phyloP scores from a whole-genome alignment of 345 rosid genomes.

The Camelina laxa region DNA sequence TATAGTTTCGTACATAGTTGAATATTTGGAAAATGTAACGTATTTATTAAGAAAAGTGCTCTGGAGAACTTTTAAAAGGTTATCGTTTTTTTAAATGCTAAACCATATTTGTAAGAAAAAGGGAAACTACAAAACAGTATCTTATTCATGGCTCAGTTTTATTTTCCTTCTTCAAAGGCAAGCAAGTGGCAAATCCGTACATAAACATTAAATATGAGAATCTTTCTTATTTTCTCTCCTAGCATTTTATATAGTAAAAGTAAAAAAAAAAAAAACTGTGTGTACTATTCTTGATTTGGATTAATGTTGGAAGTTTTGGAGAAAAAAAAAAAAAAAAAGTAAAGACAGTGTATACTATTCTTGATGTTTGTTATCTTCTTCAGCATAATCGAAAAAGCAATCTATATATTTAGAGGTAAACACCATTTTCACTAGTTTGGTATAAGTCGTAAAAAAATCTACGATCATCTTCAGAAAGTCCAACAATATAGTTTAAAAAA shows the following conservation, averaged over 20 bases:
- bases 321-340: too few species aligned
- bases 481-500: too few species aligned
- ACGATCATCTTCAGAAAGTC: too few species aligned
- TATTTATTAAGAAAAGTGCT: slow-evolving; percentile 37
- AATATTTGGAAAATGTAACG: slow-evolving; percentile 27
- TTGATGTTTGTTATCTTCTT: too few species aligned
- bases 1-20: slow-evolving; percentile 12
- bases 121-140: slow-evolving; percentile 5
- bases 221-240: slow-evolving; percentile 29
- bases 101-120: slow-evolving; percentile 25
- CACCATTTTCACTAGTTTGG: too few species aligned
- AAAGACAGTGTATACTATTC: too few species aligned
- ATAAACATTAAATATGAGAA: slow-evolving; percentile 27
- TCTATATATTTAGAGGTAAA: too few species aligned
- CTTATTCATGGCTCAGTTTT: slow-evolving; percentile 21
- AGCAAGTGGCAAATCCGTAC: slow-evolving; percentile 39
- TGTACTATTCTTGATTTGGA: background rate
- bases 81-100: slow-evolving; percentile 21
- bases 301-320: background rate
- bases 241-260: background rate
- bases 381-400: too few species aligned
- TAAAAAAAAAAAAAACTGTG: background rate
- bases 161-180: slow-evolving; percentile 28
- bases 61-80: slow-evolving; percentile 27
- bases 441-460: too few species aligned